Evolutionary conservation across 495 filamentous ascomycete species (phyloP), one percentile per base, ranked within the genome.

Genomic region (Xeromyces bisporus): DNA sequence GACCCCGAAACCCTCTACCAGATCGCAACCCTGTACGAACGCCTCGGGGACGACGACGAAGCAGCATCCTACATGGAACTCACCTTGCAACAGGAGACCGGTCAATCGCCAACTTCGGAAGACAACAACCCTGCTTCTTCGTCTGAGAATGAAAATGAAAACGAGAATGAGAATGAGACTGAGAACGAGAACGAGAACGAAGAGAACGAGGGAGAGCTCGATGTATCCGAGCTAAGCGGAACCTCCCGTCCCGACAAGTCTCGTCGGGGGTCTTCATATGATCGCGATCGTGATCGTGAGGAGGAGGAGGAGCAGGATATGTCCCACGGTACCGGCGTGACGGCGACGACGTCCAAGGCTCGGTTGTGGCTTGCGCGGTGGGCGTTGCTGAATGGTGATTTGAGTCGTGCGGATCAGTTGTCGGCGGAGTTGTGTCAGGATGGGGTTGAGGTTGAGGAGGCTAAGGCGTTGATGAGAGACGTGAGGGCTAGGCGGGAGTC

Each of bases 391-490:
- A 62, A 66, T 14, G 79, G 77, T 16, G 79, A 86, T 43, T 77
- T 80, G 34, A 60, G 59, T 3, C 67, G 77, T 28, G 81, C 83
- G 10, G 78, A 79, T 53, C 76, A 83, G 39, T 56, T 93, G 10
- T 86, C 84, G 2, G 80, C 70, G 31, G 87, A 96, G 49, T 61
- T 96, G 21, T 94, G 85, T 51, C 82, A 94, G 51, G 91, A 99
- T 58, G 91, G 91, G 1, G 74, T 85, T 15, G 91, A 99, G 55
- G 84, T 99, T 10, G 91, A 99, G 52, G 91, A 99, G 53, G 91
- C 91, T 9, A 94, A 96, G 60, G 86, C 86, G 2, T 61, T 99
- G 37, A 80, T 94, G 39, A 67, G 85, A 36, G 89, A 96, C 59
- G 67, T 92, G 13, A 64, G 87, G 39, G 80, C 80, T 3, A 69